phyloP scores from a whole-genome alignment of 495 filamentous ascomycete genomes.

The Penicillium ucsense region DNA sequence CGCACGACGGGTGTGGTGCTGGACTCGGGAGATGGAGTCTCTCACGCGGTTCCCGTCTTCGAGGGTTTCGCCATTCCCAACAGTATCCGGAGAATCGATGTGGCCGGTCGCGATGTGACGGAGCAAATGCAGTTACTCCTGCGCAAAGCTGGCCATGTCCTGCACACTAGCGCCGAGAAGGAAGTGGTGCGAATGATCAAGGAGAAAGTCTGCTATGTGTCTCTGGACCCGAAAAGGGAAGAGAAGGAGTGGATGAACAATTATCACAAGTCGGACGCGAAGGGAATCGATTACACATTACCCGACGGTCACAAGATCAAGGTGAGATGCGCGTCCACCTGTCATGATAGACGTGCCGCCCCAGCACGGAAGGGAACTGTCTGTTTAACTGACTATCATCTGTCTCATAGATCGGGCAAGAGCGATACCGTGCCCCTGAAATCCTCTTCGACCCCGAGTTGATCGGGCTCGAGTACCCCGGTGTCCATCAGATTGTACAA shows the following conservation, averaged over 20 bases:
- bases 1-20: slow-evolving; percentile 94
- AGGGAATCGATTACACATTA: slow-evolving; percentile 74
- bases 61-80: slow-evolving; percentile 96
- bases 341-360: no score
- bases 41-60: slow-evolving; percentile 94
- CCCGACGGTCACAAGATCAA: slow-evolving; percentile 90
- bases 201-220: slow-evolving; percentile 86
- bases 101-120: slow-evolving; percentile 95
- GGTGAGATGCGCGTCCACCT: slow-evolving; percentile 35
- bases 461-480: slow-evolving; percentile 93
- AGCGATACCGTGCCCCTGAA: slow-evolving; percentile 92
- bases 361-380: no score
- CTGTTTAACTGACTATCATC: no score
- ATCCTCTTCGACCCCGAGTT: slow-evolving; percentile 97
- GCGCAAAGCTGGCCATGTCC: slow-evolving; percentile 84
- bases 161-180: slow-evolving; percentile 97
- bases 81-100: slow-evolving; percentile 90
- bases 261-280: slow-evolving; percentile 47
- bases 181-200: slow-evolving; percentile 96
- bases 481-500: slow-evolving; percentile 94
- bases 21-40: slow-evolving; percentile 93
- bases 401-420: slow-evolving; percentile 58
- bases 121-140: slow-evolving; percentile 89
- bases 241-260: slow-evolving; percentile 85
- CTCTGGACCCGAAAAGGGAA: slow-evolving; percentile 80